Percentiles rank a stretch among this genome's conserved stretches.
These are phyloP conservation scores for Metschnikowia noctiluminum DNA, from an alignment of 805 yeast genomes.

Conservation along the genomic window DNA sequence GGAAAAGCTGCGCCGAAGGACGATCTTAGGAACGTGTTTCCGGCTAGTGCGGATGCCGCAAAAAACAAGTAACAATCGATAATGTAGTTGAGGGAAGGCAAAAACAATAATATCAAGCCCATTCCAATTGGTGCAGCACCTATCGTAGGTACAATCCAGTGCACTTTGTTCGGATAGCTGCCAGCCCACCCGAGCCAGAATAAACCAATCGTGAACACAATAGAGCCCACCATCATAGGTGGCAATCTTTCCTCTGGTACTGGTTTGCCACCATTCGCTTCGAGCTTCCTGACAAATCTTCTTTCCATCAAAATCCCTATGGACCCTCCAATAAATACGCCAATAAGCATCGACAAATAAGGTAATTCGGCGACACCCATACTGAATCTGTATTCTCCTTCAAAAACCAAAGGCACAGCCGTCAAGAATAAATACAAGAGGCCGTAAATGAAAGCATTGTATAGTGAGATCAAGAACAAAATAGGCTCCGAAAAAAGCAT, in stretches of 20 bases:
- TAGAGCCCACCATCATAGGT: constrained; percentile 20
- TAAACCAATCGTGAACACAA: constrained; percentile 16
- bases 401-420: constrained; percentile 67
- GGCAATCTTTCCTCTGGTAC: constrained; percentile 23
- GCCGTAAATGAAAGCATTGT: constrained; percentile 79
- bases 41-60: constrained; percentile 57
- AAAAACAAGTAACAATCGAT: constrained; percentile 64
- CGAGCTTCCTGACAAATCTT: constrained; percentile 44
- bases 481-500: constrained; percentile 74
- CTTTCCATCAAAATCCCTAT: constrained; percentile 55
- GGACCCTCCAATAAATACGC: constrained; percentile 57
- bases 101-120: constrained; percentile 56
- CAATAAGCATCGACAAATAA: constrained; percentile 70
- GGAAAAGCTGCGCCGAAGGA: constrained; percentile 65
- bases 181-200: constrained; percentile 24
- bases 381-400: constrained; percentile 47
- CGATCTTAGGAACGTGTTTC: constrained; percentile 65
- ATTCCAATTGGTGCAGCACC: constrained; percentile 58
- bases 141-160: constrained; percentile 51
- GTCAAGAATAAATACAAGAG: constrained; percentile 69
- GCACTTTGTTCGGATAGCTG: constrained; percentile 18
- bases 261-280: constrained; percentile 17
- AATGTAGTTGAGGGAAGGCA: constrained; percentile 67
- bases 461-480: constrained; percentile 60
- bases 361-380: constrained; percentile 75